Conservation (phyloP, 2,329 filamentous ascomycete species). For the Chalaropsis thielavioides region DNA sequence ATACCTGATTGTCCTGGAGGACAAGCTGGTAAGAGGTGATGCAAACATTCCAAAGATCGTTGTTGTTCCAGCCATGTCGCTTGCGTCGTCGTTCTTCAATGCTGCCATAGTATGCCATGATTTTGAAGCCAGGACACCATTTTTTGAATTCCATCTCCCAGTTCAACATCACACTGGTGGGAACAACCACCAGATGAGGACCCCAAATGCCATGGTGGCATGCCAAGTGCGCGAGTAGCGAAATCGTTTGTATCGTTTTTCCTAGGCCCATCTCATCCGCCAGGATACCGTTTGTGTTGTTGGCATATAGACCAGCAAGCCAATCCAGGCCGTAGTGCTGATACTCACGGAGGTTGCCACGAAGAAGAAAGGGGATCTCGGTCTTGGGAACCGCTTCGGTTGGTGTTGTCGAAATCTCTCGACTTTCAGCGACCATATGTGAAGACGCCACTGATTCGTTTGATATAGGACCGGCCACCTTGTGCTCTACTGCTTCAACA, state of each 20-base stretch:
- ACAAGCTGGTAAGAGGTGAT: slow-evolving; percentile 97
- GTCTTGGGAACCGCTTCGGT: slow-evolving; percentile 37
- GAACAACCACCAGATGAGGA: slow-evolving; percentile 87
- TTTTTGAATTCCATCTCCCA: slow-evolving; percentile 99
- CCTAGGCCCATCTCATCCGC: slow-evolving; percentile 98
- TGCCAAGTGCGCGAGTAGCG: slow-evolving; percentile 80
- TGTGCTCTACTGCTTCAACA: background rate
- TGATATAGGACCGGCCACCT: background rate
- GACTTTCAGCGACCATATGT: background rate
- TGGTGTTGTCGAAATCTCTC: slow-evolving; percentile 19
- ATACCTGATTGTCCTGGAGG: slow-evolving; percentile 82
- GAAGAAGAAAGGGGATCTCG: slow-evolving; percentile 65
- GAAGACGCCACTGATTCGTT: background rate
- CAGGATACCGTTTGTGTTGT: slow-evolving; percentile 86
- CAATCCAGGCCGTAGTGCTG: slow-evolving; percentile 96
- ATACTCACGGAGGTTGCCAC: slow-evolving; percentile 84
- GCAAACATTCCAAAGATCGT: slow-evolving; percentile 90
- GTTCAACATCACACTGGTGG: slow-evolving; percentile 96
- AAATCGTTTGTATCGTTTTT: slow-evolving; percentile 96
- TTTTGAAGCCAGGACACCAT: slow-evolving; percentile 95
- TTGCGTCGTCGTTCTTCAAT: slow-evolving; percentile 86
- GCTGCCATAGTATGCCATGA: slow-evolving; percentile 89
- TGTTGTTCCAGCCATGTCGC: slow-evolving; percentile 81
- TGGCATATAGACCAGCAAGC: slow-evolving; percentile 83
- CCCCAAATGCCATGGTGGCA: slow-evolving; percentile 88